These are phyloP conservation scores for Penicillium sp. DNA, from an alignment of 2,329 filamentous ascomycete genomes.

Conservation along the genomic window DNA sequence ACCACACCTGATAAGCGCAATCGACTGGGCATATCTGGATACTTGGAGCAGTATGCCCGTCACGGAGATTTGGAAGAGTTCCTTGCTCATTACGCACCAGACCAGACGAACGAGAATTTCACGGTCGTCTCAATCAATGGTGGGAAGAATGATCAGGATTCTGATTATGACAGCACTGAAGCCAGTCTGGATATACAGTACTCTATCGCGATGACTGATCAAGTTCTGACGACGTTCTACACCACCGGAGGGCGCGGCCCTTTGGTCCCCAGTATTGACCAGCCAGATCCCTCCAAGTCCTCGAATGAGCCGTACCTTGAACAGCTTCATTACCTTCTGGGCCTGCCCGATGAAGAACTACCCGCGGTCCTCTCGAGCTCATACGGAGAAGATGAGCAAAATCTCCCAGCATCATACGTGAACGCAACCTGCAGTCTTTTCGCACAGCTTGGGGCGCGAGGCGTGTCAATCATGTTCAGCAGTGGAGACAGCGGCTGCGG, in stretches of 20 bases:
- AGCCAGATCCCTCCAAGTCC: conserved; percentile 45
- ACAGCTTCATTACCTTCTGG: conserved; percentile 62
- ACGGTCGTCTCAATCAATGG: conserved; percentile 59
- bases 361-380: conserved; percentile 69
- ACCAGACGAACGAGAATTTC: conserved; percentile 57
- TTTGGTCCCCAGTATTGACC: conserved; percentile 51
- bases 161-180: conserved; percentile 51
- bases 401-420: conserved; percentile 61
- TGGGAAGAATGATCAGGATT: conserved; percentile 54
- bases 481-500: conserved; percentile 66
- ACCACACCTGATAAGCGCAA: conserved; percentile 39
- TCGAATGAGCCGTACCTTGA: conserved; percentile 68
- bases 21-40: conserved; percentile 51
- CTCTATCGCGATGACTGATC: conserved; percentile 57
- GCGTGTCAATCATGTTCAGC: conserved; percentile 67
- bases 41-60: conserved; percentile 55
- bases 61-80: conserved; percentile 60
- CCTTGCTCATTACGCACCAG: conserved; percentile 56
- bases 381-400: conserved; percentile 69
- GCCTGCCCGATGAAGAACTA: conserved; percentile 55
- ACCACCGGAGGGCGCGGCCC: conserved; percentile 61
- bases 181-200: conserved; percentile 68
- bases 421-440: conserved; percentile 64
- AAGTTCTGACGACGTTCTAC: conserved; percentile 60
- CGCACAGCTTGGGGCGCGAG: conserved; percentile 65